These are phyloP conservation scores for Penicillium mononematosum DNA, from an alignment of 495 filamentous ascomycete genomes.

Conservation along the genomic window DNA sequence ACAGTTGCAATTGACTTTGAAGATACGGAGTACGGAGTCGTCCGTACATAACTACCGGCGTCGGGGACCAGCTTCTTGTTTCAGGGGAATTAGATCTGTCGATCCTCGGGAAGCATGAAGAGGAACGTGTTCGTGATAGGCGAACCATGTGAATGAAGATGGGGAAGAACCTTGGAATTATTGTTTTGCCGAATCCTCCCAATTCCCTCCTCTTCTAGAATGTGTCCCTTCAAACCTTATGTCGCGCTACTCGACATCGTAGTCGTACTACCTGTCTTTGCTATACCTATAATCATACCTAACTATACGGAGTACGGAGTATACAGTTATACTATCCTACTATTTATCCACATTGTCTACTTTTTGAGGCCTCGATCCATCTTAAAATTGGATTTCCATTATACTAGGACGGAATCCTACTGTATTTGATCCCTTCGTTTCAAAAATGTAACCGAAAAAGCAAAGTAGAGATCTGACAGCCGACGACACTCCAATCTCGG, in stretches of 20 bases:
- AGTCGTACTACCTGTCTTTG: too few relatives aligned
- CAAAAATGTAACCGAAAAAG: background rate
- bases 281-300: too few relatives aligned
- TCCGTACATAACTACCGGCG: background rate
- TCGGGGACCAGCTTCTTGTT: background rate
- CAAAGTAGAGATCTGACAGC: background rate
- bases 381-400: background rate
- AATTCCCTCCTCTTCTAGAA: background rate
- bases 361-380: background rate
- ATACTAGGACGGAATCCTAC: background rate
- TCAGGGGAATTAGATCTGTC: constrained; percentile 2
- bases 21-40: background rate
- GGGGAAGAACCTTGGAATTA: too few relatives aligned
- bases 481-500: constrained; percentile 4
- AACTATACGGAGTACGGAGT: too few relatives aligned
- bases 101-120: background rate
- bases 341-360: background rate
- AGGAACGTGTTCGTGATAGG: background rate
- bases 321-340: background rate
- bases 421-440: background rate
- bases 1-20: background rate
- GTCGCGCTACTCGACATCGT: background rate
- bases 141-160: background rate
- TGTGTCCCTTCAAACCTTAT: background rate
- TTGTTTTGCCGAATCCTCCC: too few relatives aligned